phyloP scores from a whole-genome alignment of 148 eudicot species.

The Arbutus unedo region DNA sequence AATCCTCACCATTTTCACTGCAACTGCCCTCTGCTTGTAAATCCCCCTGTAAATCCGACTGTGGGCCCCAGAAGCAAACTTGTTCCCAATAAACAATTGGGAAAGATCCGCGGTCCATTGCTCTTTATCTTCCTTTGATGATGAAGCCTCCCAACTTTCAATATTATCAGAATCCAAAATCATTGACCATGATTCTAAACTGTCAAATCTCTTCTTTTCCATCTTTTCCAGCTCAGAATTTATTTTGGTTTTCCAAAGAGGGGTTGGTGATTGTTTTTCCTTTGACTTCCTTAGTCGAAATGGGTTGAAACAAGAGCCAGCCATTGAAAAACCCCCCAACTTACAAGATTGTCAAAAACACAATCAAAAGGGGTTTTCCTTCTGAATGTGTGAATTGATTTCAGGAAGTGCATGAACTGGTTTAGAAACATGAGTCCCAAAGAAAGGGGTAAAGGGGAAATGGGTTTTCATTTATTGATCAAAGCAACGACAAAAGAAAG shows the following conservation, averaged over 20 bases:
- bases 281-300: conserved; percentile 47
- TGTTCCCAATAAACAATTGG: conserved; percentile 90
- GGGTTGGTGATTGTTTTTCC: conserved; percentile 35
- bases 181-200: conserved; percentile 98
- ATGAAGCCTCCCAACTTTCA: conserved; percentile 67
- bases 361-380: conserved; percentile 36
- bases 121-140: conserved; percentile 61
- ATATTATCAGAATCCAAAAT: conserved; percentile 87
- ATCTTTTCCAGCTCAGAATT: conserved; percentile 51
- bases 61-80: conserved; percentile 97
- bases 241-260: conserved; percentile 44
- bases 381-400: conserved; percentile 70
- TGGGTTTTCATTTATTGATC: conserved; percentile 26
- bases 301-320: conserved; percentile 47
- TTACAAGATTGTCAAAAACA: conserved; percentile 19
- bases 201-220: conserved; percentile 88
- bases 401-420: conserved; percentile 70
- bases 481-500: conserved; percentile 15
- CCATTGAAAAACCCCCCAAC: conserved; percentile 33
- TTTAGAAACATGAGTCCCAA: conserved; percentile 47
- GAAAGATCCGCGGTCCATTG: conserved; percentile 99
- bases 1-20: conserved; percentile 95
- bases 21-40: conserved; percentile 94
- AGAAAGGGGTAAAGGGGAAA: not conserved
- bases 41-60: conserved; percentile 95